Conservation (phyloP, 2,329 filamentous ascomycete genomes). For the Aspergillus awamori region DNA sequence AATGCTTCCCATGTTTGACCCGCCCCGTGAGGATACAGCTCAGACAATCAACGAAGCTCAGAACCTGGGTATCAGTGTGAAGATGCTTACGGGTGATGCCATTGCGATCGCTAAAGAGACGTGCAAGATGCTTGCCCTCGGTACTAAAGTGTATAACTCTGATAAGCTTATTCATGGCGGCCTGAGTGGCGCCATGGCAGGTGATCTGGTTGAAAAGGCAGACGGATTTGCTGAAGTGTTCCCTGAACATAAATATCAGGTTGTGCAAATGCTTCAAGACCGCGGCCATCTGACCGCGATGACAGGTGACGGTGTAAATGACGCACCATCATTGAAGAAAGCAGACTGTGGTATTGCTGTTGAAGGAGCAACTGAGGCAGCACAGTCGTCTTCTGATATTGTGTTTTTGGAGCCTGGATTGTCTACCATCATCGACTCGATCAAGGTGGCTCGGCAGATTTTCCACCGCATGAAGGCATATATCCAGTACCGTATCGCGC, state of each 20-base stretch:
- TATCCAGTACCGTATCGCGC: constrained; percentile 75
- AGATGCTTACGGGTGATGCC: constrained; percentile 80
- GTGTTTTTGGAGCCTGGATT: constrained; percentile 74
- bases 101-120: constrained; percentile 80
- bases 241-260: constrained; percentile 75
- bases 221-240: constrained; percentile 76
- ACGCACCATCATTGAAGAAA: constrained; percentile 73
- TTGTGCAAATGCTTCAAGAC: constrained; percentile 75
- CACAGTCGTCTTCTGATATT: constrained; percentile 72
- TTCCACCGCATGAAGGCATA: constrained; percentile 80
- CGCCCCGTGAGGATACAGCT: constrained; percentile 75
- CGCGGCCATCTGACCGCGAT: constrained; percentile 72
- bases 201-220: constrained; percentile 74
- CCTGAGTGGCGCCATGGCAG: constrained; percentile 70
- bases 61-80: constrained; percentile 74
- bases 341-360: constrained; percentile 75
- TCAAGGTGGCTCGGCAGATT: constrained; percentile 73
- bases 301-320: constrained; percentile 76
- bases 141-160: constrained; percentile 80
- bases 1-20: constrained; percentile 80
- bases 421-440: constrained; percentile 71
- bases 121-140: constrained; percentile 77
- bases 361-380: constrained; percentile 71
- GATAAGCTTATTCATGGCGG: constrained; percentile 76
- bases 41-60: constrained; percentile 77